Base-by-base conservation (phyloP, 2,329 filamentous ascomycete genomes). In the Claviceps paspali region DNA sequence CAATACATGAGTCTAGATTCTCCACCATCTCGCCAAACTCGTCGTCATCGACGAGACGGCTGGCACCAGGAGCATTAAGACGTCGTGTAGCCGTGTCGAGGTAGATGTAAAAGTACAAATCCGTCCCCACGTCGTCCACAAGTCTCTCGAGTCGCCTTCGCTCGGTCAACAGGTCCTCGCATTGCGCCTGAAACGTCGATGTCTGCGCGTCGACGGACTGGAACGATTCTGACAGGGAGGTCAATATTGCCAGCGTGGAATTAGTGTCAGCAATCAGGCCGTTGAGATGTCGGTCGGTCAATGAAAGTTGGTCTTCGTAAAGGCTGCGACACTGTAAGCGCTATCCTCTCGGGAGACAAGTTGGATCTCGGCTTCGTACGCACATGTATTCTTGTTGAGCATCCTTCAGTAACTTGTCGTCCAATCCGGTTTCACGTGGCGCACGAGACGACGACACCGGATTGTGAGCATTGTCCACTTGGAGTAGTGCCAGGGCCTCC, bases 81-180 rank as follows among this genome's bases (percentile, higher is more conserved):
- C 86, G 74, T 38, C 87, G 73, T 0, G 86, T 94, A 42, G 88
- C 86, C 33, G 80, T 86, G 45, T 98, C 91, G 5, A 98, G 70
- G 52, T 94, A 95, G 15, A 82, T 76, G 56, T 98, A 98, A 59
- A 93, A 95, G 52, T 87, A 79, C n/a, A 95, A 65, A 48, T 95
- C 92, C 18, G 83, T 82, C 19, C 83, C 80, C 39, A 98, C 80
- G 41, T 86, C 79, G 46, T 92, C 76, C 3, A 86, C 85, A 29
- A 98, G 69, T 45, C 70, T 72, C 43, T 83, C 77, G 29, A 95
- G 68, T 18, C 82, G 76, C 48, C 71, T 75, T 60, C 96, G 86
- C 49, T 94, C 87, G 1, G 73, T 67, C 22, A 96, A 63, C 2
- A 98, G 68, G 39, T 84, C 82, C 53, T 95, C 85, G 59, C 91